A percentile compares a stretch with the other conserved stretches of the same genome.
These are phyloP conservation scores for Chlamydomonas incerta DNA, from an alignment of 139 green algal species.

Conservation along the genomic window DNA sequence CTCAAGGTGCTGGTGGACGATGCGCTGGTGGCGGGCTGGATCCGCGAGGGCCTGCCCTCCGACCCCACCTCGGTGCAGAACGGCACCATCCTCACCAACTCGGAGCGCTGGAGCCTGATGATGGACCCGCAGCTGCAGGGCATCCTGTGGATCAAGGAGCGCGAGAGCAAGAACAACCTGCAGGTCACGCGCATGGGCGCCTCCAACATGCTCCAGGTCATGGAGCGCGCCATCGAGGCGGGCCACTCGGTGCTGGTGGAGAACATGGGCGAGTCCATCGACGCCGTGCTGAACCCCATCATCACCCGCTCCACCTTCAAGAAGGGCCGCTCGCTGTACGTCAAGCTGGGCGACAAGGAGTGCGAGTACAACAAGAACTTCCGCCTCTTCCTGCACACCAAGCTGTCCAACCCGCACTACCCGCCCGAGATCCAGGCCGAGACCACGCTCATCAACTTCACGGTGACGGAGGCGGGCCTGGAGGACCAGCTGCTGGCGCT, in stretches of 20 bases:
- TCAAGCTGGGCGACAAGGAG: slow-evolving; percentile 88
- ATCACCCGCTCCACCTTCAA: slow-evolving; percentile 91
- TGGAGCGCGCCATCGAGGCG: slow-evolving; percentile 87
- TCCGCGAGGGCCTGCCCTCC: slow-evolving; percentile 81
- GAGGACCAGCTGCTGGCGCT: slow-evolving; percentile 91
- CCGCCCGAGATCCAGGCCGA: slow-evolving; percentile 90
- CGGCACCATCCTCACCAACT: slow-evolving; percentile 85
- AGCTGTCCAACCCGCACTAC: slow-evolving; percentile 92
- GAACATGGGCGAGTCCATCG: slow-evolving; percentile 90
- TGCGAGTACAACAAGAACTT: slow-evolving; percentile 93
- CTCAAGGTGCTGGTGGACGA: slow-evolving; percentile 87
- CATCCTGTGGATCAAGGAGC: slow-evolving; percentile 90
- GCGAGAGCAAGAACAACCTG: slow-evolving; percentile 85
- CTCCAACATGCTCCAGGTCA: slow-evolving; percentile 73
- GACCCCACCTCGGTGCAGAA: slow-evolving; percentile 85
- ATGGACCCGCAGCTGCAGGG: slow-evolving; percentile 92
- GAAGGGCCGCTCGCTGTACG: slow-evolving; percentile 86
- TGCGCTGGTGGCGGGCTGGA: slow-evolving; percentile 79
- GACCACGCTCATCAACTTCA: slow-evolving; percentile 92
- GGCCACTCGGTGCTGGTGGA: slow-evolving; percentile 86
- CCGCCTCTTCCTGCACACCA: slow-evolving; percentile 90
- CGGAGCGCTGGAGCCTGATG: slow-evolving; percentile 87
- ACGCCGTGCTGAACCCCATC: slow-evolving; percentile 86
- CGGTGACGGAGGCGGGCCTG: slow-evolving; percentile 83
- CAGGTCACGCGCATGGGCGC: slow-evolving; percentile 83